Conservation (phyloP, 306 rosid genomes). For the Cucurbita moschata region DNA sequence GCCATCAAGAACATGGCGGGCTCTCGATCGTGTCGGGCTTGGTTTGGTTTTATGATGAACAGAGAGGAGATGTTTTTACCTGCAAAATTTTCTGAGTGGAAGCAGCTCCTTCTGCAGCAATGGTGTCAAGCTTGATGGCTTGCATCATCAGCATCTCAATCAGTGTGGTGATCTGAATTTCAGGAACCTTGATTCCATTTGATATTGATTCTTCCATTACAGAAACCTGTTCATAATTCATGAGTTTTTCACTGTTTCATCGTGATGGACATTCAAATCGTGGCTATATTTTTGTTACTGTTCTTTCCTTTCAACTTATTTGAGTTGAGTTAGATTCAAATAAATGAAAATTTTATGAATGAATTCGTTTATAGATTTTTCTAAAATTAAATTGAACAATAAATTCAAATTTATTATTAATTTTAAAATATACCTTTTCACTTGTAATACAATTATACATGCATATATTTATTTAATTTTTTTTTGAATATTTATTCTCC, state of each 20-base stretch:
- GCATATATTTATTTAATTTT: too few relatives aligned
- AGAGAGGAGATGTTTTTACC: conserved; percentile 15
- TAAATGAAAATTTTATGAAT: too few relatives aligned
- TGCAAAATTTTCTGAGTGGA: conserved; percentile 41
- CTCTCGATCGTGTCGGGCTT: background rate
- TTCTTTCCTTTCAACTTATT: background rate
- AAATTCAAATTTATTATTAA: too few relatives aligned
- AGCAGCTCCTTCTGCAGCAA: conserved; percentile 66
- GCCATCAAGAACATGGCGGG: too few relatives aligned
- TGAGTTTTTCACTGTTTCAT: background rate
- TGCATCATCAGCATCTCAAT: conserved; percentile 84
- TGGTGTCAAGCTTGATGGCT: conserved; percentile 58
- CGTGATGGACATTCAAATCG: background rate
- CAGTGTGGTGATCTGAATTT: conserved; percentile 64
- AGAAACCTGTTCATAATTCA: conserved; percentile 21
- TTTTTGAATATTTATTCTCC: too few relatives aligned
- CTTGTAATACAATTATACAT: too few relatives aligned
- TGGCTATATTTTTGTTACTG: background rate
- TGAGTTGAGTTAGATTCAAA: too few relatives aligned
- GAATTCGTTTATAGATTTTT: too few relatives aligned
- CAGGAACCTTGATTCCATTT: conserved; percentile 53
- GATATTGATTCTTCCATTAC: conserved; percentile 46
- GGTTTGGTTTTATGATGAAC: background rate
- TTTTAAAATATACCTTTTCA: too few relatives aligned
- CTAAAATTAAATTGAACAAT: too few relatives aligned